Evolutionary conservation across 2,329 filamentous ascomycete genomes (phyloP), one percentile per base, ranked within the genome.

Genomic region (Penicillium sp.): DNA sequence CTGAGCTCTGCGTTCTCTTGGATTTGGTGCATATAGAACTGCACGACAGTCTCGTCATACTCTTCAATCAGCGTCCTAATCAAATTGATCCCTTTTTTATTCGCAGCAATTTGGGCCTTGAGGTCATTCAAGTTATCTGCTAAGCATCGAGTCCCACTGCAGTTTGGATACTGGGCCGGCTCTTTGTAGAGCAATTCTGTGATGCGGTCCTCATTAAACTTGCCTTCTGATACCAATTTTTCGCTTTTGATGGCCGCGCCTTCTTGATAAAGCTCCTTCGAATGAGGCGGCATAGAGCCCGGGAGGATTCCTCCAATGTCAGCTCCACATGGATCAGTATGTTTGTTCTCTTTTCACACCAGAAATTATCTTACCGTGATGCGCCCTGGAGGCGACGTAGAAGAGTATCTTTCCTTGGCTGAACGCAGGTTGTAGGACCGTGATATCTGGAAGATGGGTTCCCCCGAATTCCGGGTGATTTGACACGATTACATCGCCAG

Each of bases 391-490:
- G 0, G 88, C 88, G 1, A 89, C 87, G 57, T 90, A 91, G 71
- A 91, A 91, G n/a, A 90, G 78, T 46, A 91, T 89, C 5, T 88
- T 81, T 2, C 84, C 86, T 80, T 87, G 0, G 83, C 88, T 76
- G 69, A 90, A 91, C 0, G 87, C 87, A 0, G 88, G 88, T 52
- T 88, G 91, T 53, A 91, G 81, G 36, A 91, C 84, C 0, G 89
- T 91, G 48, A 92, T 87, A 63, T 92, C 89, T 0, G 88, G 89
- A 19, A 92, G 74, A 76, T 92, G 89, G 0, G 89, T 92, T 23
- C 89, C 89, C n/a, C 89, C 89, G 63, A 84, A 90, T 86, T 89
- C 66, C 84, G 89, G 89, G 64, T 91, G 89, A 62, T 93, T 93
- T 0, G 87, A 86, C 7, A 91, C 86, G 42, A 93, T 80, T 0